phyloP scores from a whole-genome alignment of 2,329 filamentous ascomycete species.

The Colletotrichum viniferum region DNA sequence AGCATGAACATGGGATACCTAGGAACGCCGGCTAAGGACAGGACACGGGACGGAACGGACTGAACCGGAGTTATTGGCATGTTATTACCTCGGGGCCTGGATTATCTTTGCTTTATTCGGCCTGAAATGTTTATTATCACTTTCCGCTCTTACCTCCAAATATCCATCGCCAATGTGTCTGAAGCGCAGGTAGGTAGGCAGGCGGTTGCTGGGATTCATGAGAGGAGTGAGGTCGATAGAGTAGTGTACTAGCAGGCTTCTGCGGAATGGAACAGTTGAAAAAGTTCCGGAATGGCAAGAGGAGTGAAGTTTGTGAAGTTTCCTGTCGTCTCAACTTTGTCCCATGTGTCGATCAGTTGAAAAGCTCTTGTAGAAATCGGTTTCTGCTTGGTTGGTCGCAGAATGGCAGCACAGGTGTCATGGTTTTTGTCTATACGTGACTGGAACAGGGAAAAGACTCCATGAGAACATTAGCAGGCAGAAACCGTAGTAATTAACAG shows the following conservation, averaged over 20 bases:
- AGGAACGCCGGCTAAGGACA: not conserved
- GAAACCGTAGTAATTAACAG: not conserved
- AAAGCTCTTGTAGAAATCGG: not conserved
- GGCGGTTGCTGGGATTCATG: not conserved
- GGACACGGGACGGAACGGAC: slow-evolving; percentile 1
- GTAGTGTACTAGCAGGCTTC: slow-evolving; percentile 8
- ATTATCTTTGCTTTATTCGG: not conserved
- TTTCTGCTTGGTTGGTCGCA: not conserved
- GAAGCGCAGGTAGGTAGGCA: not conserved
- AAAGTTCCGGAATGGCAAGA: not conserved
- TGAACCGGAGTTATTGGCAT: slow-evolving; percentile 1
- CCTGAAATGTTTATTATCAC: not conserved
- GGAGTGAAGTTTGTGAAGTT: not conserved
- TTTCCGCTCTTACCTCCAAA: not conserved
- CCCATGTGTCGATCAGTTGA: not conserved
- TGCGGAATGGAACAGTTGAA: not conserved
- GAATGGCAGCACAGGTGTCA: not conserved
- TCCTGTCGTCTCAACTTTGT: not conserved
- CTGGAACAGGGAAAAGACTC: not conserved
- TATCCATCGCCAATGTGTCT: not conserved
- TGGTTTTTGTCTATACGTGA: not conserved
- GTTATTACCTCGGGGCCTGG: not conserved
- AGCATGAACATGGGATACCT: slow-evolving; percentile 14
- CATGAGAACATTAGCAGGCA: not conserved
- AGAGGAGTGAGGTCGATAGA: slow-evolving; percentile 4